Evolutionary conservation across 768 basidiomycete species (phyloP).

Genomic region (Mycena rosella): DNA sequence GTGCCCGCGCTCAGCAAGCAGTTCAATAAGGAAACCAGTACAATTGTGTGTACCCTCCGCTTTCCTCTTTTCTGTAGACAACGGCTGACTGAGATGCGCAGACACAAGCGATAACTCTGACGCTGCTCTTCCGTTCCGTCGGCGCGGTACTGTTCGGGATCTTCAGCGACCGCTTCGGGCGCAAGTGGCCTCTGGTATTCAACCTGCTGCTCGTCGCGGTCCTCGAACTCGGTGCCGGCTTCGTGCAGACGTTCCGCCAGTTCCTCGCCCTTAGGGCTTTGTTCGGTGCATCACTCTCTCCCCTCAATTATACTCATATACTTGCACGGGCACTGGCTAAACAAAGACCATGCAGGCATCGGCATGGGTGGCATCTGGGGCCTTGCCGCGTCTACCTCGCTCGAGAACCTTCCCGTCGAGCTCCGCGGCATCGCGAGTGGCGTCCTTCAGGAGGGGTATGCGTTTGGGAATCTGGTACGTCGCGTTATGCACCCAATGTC

Average conservation of each 20-base stretch:
- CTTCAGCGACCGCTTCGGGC: constrained; percentile 89
- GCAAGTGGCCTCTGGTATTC: constrained; percentile 91
- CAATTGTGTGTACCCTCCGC: constrained; percentile 52
- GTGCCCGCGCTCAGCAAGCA: constrained; percentile 60
- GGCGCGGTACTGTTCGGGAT: constrained; percentile 89
- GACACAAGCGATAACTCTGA: constrained; percentile 91
- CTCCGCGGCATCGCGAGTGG: no score
- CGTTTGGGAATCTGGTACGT: constrained; percentile 23
- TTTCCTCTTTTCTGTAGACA: constrained; percentile 13
- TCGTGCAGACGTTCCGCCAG: constrained; percentile 78
- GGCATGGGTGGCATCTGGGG: constrained; percentile 27
- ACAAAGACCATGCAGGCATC: constrained; percentile 25
- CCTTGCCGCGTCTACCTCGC: no score
- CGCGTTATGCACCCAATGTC: constrained; percentile 6
- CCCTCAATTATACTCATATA: constrained; percentile 12
- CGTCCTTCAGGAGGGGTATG: no score
- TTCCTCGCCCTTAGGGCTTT: constrained; percentile 90
- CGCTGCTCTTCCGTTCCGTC: constrained; percentile 86
- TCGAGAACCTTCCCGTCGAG: no score
- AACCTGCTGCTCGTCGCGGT: constrained; percentile 80
- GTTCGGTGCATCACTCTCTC: constrained; percentile 63
- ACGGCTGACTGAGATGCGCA: constrained; percentile 37
- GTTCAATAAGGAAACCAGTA: constrained; percentile 57
- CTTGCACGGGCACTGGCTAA: constrained; percentile 18
- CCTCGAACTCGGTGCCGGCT: constrained; percentile 85